phyloP scores from a whole-genome alignment of 2,329 filamentous ascomycete species.

The Aspergillus tubingensis region DNA sequence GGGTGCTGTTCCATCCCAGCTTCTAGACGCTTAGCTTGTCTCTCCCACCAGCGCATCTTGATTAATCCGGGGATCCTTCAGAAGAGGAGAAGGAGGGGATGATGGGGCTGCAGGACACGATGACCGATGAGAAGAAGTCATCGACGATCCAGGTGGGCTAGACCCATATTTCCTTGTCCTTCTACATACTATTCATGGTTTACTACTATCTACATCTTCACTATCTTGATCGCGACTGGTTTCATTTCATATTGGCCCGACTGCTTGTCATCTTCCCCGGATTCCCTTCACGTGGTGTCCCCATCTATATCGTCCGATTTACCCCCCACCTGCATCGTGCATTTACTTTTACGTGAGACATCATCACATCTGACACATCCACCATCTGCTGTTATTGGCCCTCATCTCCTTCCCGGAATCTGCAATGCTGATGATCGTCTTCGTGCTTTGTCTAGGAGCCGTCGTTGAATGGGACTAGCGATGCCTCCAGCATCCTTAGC shows the following conservation, averaged over 20 bases:
- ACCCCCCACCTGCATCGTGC: not conserved
- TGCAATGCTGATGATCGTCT: not conserved
- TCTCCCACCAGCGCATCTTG: not conserved
- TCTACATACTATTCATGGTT: not conserved
- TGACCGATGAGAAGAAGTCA: conserved; percentile 8
- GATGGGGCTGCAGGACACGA: not conserved
- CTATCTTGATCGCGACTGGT: too few species aligned
- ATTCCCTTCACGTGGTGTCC: conserved; percentile 2
- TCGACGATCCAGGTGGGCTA: conserved; percentile 10
- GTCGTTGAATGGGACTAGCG: conserved; percentile 12
- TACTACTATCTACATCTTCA: not conserved
- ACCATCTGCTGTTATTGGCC: not conserved
- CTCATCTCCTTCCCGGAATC: not conserved
- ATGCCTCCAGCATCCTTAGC: conserved; percentile 28
- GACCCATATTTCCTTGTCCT: conserved; percentile 4
- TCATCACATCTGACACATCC: conserved; percentile 1
- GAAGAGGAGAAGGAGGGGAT: not conserved
- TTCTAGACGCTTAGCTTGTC: conserved; percentile 1
- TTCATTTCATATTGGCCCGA: too few species aligned
- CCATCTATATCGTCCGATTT: not conserved
- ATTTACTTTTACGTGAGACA: not conserved
- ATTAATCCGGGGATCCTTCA: not conserved
- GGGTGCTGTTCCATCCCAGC: not conserved
- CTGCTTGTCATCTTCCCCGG: not conserved
- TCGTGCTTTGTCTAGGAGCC: conserved; percentile 17